A percentile compares a stretch with the other conserved stretches of the same genome.
phyloP scores from a whole-genome alignment of 2,329 filamentous ascomycete genomes.

The Drechslera avenae region DNA sequence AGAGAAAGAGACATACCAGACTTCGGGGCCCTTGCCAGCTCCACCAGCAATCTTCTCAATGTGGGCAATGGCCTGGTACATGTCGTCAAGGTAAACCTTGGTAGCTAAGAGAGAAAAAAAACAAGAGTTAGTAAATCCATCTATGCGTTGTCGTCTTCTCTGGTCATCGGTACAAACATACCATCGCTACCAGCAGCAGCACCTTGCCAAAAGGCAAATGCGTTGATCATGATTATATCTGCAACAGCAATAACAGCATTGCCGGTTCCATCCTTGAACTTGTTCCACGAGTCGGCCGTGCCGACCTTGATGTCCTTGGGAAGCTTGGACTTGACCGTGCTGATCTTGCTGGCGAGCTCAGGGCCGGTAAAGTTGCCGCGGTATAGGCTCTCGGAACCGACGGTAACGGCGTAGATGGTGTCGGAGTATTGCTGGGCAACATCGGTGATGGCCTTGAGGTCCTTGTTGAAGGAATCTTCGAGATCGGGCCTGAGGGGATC shows the following conservation, averaged over 20 bases:
- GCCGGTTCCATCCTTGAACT: conserved; percentile 69
- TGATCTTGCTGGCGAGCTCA: conserved; percentile 65
- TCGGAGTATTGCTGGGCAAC: conserved; percentile 58
- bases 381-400: conserved; percentile 74
- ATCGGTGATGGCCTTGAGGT: conserved; percentile 63
- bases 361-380: conserved; percentile 68
- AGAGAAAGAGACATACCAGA: conserved; percentile 51
- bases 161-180: conserved; percentile 36
- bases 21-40: conserved; percentile 59
- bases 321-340: conserved; percentile 62
- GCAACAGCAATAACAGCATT: conserved; percentile 68
- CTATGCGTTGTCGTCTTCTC: too few species aligned
- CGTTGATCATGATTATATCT: conserved; percentile 68
- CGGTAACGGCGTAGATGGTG: conserved; percentile 70
- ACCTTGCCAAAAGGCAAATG: conserved; percentile 76
- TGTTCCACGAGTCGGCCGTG: conserved; percentile 76
- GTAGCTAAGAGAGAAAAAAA: conserved; percentile 37
- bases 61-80: conserved; percentile 66
- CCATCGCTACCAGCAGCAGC: conserved; percentile 63
- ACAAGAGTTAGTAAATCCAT: background rate
- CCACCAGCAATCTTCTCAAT: conserved; percentile 65
- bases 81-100: conserved; percentile 68
- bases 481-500: conserved; percentile 61
- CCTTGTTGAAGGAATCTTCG: conserved; percentile 64
- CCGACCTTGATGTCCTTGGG: conserved; percentile 62